Evolutionary conservation across 2,329 filamentous ascomycete genomes (phyloP), one percentile per base, ranked within the genome.

Genomic region (Colletotrichum sp.): DNA sequence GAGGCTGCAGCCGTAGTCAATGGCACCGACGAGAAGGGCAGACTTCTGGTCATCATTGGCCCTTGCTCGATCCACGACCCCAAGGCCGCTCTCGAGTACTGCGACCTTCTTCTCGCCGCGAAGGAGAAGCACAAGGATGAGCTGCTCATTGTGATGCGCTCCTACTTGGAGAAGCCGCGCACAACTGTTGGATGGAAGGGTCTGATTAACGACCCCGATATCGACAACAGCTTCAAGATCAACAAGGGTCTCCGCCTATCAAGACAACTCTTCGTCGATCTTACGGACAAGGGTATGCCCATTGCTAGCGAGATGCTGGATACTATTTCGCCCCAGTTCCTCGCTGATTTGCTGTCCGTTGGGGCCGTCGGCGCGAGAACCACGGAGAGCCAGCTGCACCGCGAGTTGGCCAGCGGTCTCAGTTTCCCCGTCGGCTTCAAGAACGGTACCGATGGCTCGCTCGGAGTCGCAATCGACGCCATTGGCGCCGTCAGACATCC

Each of bases 141-240:
- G 83, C 91, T 99, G 49, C 90, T 98, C 81, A 97, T 99, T 80
- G 94, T 99, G 77, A 99, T 99, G 97, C 95, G 97, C 80, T 95
- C 95, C 78, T 99, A 99, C 91, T 92, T 99, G 77, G 97, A 99
- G 90, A 99, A 99, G 90, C 97, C 97, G 26, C 93, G 97, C 79
- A 99, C 97, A 32, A 99, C 97, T 0, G 95, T 99, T 32, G 97
- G 97, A 80, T 99, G 97, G 97, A 99, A 99, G 89, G 97, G 97
- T 66, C 89, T 99, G 81, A 98, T 99, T 88, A 99, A 99, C 85
- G 97, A 99, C 86, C 97, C 97, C 3, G 96, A 99, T 83, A 98
- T 99, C 83, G 96, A 99, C 86, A 96, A 98, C 85, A 97, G 94
- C 86, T 99, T 98, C 94, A 93, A 98, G 88, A 99, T 99, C 88